phyloP scores from a whole-genome alignment of 2,329 filamentous ascomycete genomes.

The Karstenula rhodostoma region DNA sequence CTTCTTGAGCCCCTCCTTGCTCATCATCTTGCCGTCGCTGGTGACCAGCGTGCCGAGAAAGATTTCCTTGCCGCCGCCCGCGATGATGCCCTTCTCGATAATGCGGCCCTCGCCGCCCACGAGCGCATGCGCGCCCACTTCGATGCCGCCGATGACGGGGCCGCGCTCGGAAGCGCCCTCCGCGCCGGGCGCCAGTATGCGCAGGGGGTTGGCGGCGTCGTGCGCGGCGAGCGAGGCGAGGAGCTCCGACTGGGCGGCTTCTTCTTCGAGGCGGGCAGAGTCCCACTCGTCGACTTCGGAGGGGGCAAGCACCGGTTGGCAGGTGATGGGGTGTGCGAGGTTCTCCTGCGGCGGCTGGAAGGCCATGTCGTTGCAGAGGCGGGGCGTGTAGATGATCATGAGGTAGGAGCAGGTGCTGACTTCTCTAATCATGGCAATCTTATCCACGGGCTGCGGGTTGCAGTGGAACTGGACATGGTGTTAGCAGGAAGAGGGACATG shows the following conservation, averaged over 20 bases:
- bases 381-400: constrained; percentile 90
- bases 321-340: constrained; percentile 78
- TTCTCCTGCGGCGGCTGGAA: constrained; percentile 84
- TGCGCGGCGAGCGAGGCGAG: constrained; percentile 30
- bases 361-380: constrained; percentile 85
- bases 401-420: constrained; percentile 89
- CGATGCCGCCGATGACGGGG: constrained; percentile 64
- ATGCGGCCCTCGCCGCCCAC: constrained; percentile 64
- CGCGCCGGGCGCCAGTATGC: constrained; percentile 39
- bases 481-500: constrained; percentile 15
- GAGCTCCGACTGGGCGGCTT: constrained; percentile 36
- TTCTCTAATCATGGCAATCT: constrained; percentile 93
- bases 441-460: constrained; percentile 76
- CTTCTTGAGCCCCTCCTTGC: constrained; percentile 72
- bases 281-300: constrained; percentile 61
- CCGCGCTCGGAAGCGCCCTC: constrained; percentile 47
- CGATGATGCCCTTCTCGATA: constrained; percentile 62
- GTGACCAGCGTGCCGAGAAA: constrained; percentile 62
- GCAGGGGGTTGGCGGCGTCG: constrained; percentile 42
- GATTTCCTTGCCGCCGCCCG: constrained; percentile 61
- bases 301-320: constrained; percentile 72
- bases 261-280: constrained; percentile 41
- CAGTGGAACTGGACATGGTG: constrained; percentile 68
- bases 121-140: constrained; percentile 64
- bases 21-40: constrained; percentile 69